Percentiles rank a stretch among this genome's conserved stretches.
phyloP scores from a whole-genome alignment of 768 basidiomycete genomes.

The Asterophora lycoperdoides region DNA sequence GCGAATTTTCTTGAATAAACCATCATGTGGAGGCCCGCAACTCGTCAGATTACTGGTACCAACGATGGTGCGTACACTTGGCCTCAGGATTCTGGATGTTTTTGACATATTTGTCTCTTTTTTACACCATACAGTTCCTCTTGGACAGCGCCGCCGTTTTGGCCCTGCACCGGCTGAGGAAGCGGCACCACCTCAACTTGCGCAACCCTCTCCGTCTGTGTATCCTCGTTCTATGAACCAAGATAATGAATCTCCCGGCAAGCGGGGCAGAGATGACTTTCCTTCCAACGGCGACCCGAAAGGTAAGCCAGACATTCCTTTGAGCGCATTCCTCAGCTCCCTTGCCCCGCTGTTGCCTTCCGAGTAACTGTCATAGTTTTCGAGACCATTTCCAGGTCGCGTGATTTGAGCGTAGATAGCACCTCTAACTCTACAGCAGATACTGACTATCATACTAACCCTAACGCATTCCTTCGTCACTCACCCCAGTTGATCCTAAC shows the following conservation, averaged over 20 bases:
- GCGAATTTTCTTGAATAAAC: conserved; percentile 32
- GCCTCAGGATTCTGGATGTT: conserved; percentile 4
- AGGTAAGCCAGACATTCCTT: conserved; percentile 57
- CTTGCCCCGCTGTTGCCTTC: conserved; percentile 11
- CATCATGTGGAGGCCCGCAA: conserved; percentile 85
- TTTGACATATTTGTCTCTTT: conserved; percentile 17
- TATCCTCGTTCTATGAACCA: conserved; percentile 66
- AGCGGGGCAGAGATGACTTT: conserved; percentile 66
- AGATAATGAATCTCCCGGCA: conserved; percentile 52
- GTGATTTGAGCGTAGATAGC: conserved; percentile 21
- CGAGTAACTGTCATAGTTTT: conserved; percentile 19
- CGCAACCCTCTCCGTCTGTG: conserved; percentile 82
- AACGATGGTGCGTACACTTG: conserved; percentile 72
- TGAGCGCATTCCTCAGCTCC: conserved; percentile 5
- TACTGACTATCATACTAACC: conserved; percentile 60
- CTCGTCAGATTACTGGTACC: conserved; percentile 86
- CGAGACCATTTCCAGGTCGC: conserved; percentile 18
- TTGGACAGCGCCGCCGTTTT: conserved; percentile 87
- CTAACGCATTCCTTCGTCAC: conserved; percentile 39
- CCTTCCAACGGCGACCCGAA: conserved; percentile 56
- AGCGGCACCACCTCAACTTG: conserved; percentile 74
- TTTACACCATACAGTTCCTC: conserved; percentile 50
- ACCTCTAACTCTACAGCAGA: conserved; percentile 30
- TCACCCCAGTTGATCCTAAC: conserved; percentile 69
- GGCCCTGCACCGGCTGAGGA: conserved; percentile 86